Conservation (phyloP, 768 basidiomycete species). For the Calocybe cyanea region DNA sequence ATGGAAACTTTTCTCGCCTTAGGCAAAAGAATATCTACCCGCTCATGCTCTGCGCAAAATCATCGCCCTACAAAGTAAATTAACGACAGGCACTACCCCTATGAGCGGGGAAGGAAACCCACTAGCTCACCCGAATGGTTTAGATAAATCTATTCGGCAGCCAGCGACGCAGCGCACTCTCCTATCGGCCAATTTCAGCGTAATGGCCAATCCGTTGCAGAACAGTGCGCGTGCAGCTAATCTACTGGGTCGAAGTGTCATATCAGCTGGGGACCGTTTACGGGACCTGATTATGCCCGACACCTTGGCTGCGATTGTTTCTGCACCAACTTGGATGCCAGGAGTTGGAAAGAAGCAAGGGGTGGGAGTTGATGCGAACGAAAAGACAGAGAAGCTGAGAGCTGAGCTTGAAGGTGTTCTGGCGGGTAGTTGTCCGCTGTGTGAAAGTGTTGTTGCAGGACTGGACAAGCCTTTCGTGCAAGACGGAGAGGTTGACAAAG, state of each 20-base stretch:
- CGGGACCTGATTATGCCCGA: conserved; percentile 94
- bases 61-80: conserved; percentile 77
- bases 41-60: conserved; percentile 80
- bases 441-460: conserved; percentile 83
- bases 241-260: conserved; percentile 71
- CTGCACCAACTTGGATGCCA: conserved; percentile 75
- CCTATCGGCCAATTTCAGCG: conserved; percentile 70
- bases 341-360: conserved; percentile 55
- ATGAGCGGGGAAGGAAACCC: conserved; percentile 24
- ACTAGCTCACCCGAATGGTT: conserved; percentile 25
- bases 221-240: conserved; percentile 65
- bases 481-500: conserved; percentile 72
- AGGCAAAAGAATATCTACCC: conserved; percentile 93
- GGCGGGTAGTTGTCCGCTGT: conserved; percentile 87
- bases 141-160: conserved; percentile 31
- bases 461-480: conserved; percentile 85
- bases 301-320: conserved; percentile 81
- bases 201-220: conserved; percentile 49
- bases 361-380: conserved; percentile 49
- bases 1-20: conserved; percentile 11
- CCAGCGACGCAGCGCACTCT: conserved; percentile 57
- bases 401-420: conserved; percentile 87
- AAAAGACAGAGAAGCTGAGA: conserved; percentile 68
- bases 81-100: conserved; percentile 53
- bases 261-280: conserved; percentile 85